Evolutionary conservation across 1,139 yeast species (phyloP).

Genomic region (Yamadazyma membranifaciens): DNA sequence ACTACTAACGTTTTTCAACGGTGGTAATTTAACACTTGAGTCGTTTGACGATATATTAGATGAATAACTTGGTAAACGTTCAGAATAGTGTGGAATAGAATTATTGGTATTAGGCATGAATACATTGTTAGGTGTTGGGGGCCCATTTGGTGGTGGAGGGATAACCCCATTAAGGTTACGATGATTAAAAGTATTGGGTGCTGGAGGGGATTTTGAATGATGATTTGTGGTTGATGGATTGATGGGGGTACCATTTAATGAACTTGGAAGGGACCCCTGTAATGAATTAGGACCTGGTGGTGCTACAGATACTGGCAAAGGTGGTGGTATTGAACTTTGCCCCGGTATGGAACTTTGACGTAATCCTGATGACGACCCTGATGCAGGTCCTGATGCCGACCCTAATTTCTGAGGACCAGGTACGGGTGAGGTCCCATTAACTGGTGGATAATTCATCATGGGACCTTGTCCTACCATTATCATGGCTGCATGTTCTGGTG

Average conservation of each 20-base stretch:
- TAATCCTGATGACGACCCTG: neutral
- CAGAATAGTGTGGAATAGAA: slow-evolving; percentile 4
- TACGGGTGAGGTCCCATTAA: too few species aligned
- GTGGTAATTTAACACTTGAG: slow-evolving; percentile 11
- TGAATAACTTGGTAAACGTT: neutral
- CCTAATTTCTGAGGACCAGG: too few species aligned
- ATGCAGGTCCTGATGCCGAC: neutral
- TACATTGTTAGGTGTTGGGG: slow-evolving; percentile 14
- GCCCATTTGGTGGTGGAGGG: slow-evolving; percentile 13
- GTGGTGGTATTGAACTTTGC: too few species aligned
- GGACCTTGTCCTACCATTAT: too few species aligned
- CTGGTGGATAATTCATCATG: too few species aligned
- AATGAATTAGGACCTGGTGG: neutral
- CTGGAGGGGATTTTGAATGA: neutral
- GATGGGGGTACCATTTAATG: neutral
- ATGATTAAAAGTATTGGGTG: slow-evolving; percentile 3
- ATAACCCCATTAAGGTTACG: slow-evolving; percentile 6
- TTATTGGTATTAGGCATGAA: slow-evolving; percentile 9
- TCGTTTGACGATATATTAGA: slow-evolving; percentile 2
- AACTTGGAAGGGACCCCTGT: neutral
- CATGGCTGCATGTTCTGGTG: too few species aligned
- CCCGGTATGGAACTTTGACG: too few species aligned
- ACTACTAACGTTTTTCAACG: slow-evolving; percentile 3
- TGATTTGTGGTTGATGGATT: neutral
- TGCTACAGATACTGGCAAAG: neutral